These are phyloP conservation scores for Aspergillus cristatus DNA, from an alignment of 495 filamentous ascomycete species.

Conservation along the genomic window DNA sequence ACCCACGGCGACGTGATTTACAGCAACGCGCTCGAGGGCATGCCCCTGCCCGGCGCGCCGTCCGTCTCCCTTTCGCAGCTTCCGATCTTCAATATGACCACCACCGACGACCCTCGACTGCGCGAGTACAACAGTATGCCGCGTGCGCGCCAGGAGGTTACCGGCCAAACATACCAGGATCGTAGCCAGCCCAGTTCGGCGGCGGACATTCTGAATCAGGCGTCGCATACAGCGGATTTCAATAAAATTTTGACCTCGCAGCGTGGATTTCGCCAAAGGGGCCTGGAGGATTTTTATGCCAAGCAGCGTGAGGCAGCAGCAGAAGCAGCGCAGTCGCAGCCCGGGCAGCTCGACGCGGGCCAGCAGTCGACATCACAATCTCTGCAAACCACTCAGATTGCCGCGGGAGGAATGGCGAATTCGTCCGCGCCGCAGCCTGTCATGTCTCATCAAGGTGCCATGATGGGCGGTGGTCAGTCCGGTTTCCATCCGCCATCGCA, in stretches of 20 bases:
- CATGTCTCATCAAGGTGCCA: constrained; percentile 29
- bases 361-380: constrained; percentile 38
- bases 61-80: constrained; percentile 58
- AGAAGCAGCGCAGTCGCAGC: constrained; percentile 38
- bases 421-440: constrained; percentile 30
- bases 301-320: constrained; percentile 65
- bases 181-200: constrained; percentile 69
- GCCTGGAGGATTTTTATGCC: constrained; percentile 67
- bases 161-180: constrained; percentile 83
- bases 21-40: constrained; percentile 57
- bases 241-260: constrained; percentile 73
- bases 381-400: constrained; percentile 33
- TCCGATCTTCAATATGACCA: constrained; percentile 75
- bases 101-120: constrained; percentile 66
- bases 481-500: constrained; percentile 27
- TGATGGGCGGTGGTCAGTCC: constrained; percentile 29
- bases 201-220: constrained; percentile 80
- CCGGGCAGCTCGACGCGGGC: constrained; percentile 39
- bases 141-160: constrained; percentile 81
- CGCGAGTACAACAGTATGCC: constrained; percentile 77
- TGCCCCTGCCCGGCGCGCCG: constrained; percentile 57
- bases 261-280: constrained; percentile 63
- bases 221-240: constrained; percentile 79
- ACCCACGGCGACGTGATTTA: constrained; percentile 73
- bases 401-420: constrained; percentile 29